Conservation (phyloP, 371 early-diverging fungal genomes). For the Circinella umbellata region DNA sequence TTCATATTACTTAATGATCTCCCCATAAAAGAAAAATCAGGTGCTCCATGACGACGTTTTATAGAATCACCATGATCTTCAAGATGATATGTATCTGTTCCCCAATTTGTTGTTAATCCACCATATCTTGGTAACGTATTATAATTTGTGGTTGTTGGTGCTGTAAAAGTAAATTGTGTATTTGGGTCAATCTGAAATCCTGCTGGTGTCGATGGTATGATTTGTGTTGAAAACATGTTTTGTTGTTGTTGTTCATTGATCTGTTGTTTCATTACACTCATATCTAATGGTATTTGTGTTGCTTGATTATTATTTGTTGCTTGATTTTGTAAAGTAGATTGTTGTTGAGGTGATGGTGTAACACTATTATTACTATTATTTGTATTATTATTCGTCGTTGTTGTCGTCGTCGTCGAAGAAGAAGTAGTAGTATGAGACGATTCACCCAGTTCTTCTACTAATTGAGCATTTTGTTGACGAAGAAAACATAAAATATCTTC, state of each 20-base stretch:
- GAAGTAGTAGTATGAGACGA: constrained; percentile 23
- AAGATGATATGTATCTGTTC: constrained; percentile 18
- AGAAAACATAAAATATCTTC: constrained; percentile 62
- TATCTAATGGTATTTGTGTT: not conserved
- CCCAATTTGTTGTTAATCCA: constrained; percentile 4
- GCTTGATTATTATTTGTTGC: not conserved
- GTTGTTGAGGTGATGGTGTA: too few relatives aligned
- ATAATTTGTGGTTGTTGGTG: constrained; percentile 9
- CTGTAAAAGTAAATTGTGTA: constrained; percentile 49
- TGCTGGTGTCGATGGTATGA: constrained; percentile 13
- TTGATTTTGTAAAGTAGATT: too few relatives aligned
- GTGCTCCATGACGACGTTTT: constrained; percentile 30
- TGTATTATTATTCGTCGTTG: not conserved
- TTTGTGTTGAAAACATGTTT: constrained; percentile 19
- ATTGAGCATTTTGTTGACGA: constrained; percentile 50
- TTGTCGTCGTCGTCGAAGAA: constrained; percentile 13
- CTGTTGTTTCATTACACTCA: constrained; percentile 9
- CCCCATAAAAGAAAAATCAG: constrained; percentile 52
- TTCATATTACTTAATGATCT: constrained; percentile 26
- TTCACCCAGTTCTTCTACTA: constrained; percentile 38
- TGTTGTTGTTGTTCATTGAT: constrained; percentile 22
- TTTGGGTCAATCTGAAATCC: constrained; percentile 53
- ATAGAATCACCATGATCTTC: constrained; percentile 24
- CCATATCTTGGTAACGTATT: constrained; percentile 1
- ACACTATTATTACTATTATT: too few relatives aligned